These are phyloP conservation scores for Lentinula raphanica DNA, from an alignment of 768 basidiomycete genomes.

Conservation along the genomic window DNA sequence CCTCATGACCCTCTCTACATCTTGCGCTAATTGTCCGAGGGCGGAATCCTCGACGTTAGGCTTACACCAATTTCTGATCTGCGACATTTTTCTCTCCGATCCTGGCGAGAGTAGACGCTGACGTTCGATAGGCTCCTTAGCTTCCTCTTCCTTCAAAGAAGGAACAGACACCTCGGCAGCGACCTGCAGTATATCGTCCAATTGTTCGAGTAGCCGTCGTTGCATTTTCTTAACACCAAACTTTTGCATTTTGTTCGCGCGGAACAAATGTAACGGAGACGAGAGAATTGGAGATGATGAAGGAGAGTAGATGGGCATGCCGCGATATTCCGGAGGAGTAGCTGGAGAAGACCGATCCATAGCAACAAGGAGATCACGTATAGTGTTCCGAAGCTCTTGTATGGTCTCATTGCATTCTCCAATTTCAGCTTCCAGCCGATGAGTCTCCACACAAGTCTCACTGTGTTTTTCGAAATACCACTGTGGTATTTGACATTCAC, in stretches of 20 bases:
- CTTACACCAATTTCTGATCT: slow-evolving; percentile 81
- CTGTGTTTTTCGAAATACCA: slow-evolving; percentile 99
- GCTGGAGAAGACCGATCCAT: slow-evolving; percentile 73
- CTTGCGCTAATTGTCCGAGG: slow-evolving; percentile 74
- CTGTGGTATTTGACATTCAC: slow-evolving; percentile 92
- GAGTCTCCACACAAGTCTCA: slow-evolving; percentile 96
- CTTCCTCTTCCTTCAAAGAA: slow-evolving; percentile 85
- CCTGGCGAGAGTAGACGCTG: slow-evolving; percentile 85
- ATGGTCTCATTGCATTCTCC: slow-evolving; percentile 91
- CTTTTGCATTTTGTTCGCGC: slow-evolving; percentile 71
- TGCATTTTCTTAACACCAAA: slow-evolving; percentile 79
- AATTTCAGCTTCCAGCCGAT: slow-evolving; percentile 94
- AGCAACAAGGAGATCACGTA: slow-evolving; percentile 69
- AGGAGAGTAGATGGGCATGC: slow-evolving; percentile 77
- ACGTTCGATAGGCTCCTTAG: slow-evolving; percentile 86
- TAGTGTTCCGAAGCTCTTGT: slow-evolving; percentile 77
- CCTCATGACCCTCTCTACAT: slow-evolving; percentile 84
- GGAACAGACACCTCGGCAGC: slow-evolving; percentile 83
- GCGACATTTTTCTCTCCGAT: slow-evolving; percentile 82
- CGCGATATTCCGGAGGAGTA: slow-evolving; percentile 73
- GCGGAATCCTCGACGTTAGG: slow-evolving; percentile 84
- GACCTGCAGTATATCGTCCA: slow-evolving; percentile 79
- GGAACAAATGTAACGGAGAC: slow-evolving; percentile 74
- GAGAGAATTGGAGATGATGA: slow-evolving; percentile 66
- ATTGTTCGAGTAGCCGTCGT: slow-evolving; percentile 74